Evolutionary conservation across 2,329 filamentous ascomycete species (phyloP), one percentile per base, ranked within the genome.

Genomic region (Neobulgaria alba): DNA sequence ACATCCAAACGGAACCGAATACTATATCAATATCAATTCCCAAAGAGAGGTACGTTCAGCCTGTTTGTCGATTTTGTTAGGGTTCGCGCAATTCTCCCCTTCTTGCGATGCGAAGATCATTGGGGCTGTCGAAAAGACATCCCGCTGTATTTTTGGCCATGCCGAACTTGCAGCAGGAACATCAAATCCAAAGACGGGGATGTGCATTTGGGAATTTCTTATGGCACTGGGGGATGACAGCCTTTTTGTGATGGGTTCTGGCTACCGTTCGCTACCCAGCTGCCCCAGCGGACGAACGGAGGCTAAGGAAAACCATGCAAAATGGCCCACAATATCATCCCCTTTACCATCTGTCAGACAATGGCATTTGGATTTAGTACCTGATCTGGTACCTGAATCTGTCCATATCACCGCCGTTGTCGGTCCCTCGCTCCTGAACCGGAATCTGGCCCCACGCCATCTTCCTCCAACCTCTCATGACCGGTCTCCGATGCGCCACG

Each of bases 1-100:
- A 60, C 92, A 98, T 69, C 84, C 89, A 52, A 77, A 88, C 59
- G 83, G 88, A 65, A 95, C 90, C 52, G 92, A 98, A 71, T 96
- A 96, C 75, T 98, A 98, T 72, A 95, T 98, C 75, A 95, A 95
- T 81, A 98, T 98, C 75, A 92, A 95, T 79, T 96, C 92, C 50
- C 89, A 95, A 61, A 85, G 92, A 75, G 92, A 96, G 82, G 92
- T 96, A 81, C 80, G 88, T 80, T 39, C 23, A 29, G 38, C 48
- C 46, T 45, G 47, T 35, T 36, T n/a, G n/a, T n/a, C n/a, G n/a
- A n/a, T n/a, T n/a, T n/a, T n/a, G n/a, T n/a, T n/a, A n/a, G n/a
- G n/a, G n/a, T n/a, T n/a, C n/a, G n/a, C n/a, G n/a, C n/a, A n/a
- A n/a, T n/a, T n/a, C n/a, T n/a, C n/a, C n/a, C n/a, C n/a, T n/a